A percentile compares a stretch with the other conserved stretches of the same genome.
These are phyloP conservation scores for Plicaturopsis crispa DNA, from an alignment of 768 basidiomycete species.

Conservation along the genomic window DNA sequence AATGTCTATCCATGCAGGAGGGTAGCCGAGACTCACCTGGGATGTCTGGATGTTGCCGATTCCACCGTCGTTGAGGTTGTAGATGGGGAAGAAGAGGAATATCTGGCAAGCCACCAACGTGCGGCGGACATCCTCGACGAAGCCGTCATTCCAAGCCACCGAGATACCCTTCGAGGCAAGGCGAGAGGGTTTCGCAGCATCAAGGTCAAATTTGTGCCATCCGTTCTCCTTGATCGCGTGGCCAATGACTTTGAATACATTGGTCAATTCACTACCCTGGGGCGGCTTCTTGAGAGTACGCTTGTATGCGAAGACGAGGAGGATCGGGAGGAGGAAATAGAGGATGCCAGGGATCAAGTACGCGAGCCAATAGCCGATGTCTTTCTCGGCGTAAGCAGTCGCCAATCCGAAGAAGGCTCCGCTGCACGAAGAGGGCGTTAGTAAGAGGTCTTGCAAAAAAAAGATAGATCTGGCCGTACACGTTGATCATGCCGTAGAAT, in stretches of 20 bases:
- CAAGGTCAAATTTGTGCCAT: too few relatives aligned
- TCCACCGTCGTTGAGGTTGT: conserved; percentile 20
- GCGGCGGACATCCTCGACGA: conserved; percentile 23
- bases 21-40: too few relatives aligned
- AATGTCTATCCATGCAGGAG: too few relatives aligned
- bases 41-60: conserved; percentile 18
- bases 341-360: conserved; percentile 16
- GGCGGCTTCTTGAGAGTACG: conserved; percentile 23
- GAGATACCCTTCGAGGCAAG: too few relatives aligned
- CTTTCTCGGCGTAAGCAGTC: conserved; percentile 14
- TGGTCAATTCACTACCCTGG: conserved; percentile 25
- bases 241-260: conserved; percentile 16
- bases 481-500: background rate
- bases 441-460: conserved; percentile 18
- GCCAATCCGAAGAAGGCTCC: conserved; percentile 22
- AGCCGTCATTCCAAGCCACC: conserved; percentile 24
- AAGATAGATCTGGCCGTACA: conserved; percentile 11
- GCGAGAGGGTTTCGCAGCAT: conserved; percentile 17
- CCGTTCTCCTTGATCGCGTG: too few relatives aligned
- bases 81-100: conserved; percentile 23
- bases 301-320: conserved; percentile 19
- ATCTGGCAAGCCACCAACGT: conserved; percentile 24
- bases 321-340: conserved; percentile 23
- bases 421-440: too few relatives aligned
- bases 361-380: conserved; percentile 21